These are phyloP conservation scores for Diospyros lotus DNA, from an alignment of 148 eudicot species.

Conservation along the genomic window DNA sequence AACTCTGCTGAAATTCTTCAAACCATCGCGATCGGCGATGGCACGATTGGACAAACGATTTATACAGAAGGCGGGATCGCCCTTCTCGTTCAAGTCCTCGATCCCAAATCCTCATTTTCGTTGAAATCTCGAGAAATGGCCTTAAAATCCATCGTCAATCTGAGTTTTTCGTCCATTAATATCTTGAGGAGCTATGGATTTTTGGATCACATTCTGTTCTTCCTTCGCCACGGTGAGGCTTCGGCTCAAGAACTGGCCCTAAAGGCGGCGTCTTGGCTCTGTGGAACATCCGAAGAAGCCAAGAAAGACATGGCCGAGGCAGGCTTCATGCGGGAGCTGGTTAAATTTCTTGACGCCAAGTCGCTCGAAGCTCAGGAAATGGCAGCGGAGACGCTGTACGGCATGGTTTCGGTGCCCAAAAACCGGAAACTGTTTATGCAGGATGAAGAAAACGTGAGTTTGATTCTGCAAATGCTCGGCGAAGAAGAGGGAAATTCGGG, in stretches of 20 bases:
- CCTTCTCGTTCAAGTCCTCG: conserved; percentile 41
- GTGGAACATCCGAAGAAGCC: conserved; percentile 59
- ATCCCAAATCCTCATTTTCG: conserved; percentile 47
- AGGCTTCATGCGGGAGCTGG: conserved; percentile 74
- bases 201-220: conserved; percentile 49
- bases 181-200: conserved; percentile 51
- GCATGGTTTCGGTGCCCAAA: conserved; percentile 48
- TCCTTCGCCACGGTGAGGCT: conserved; percentile 56
- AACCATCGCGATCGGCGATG: conserved; percentile 49
- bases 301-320: conserved; percentile 76
- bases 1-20: conserved; percentile 59
- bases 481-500: conserved; percentile 47
- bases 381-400: conserved; percentile 63
- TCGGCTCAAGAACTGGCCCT: conserved; percentile 71
- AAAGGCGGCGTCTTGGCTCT: conserved; percentile 55
- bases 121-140: conserved; percentile 57
- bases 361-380: conserved; percentile 66
- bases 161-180: conserved; percentile 45
- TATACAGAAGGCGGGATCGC: conserved; percentile 47
- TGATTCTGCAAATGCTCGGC: conserved; percentile 57
- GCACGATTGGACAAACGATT: conserved; percentile 35
- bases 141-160: conserved; percentile 43
- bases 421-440: conserved; percentile 70
- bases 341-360: conserved; percentile 63
- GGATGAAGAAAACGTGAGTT: conserved; percentile 50